Conservation (phyloP, 2,329 filamentous ascomycete species). For the Neopestalotiopsis sp. region DNA sequence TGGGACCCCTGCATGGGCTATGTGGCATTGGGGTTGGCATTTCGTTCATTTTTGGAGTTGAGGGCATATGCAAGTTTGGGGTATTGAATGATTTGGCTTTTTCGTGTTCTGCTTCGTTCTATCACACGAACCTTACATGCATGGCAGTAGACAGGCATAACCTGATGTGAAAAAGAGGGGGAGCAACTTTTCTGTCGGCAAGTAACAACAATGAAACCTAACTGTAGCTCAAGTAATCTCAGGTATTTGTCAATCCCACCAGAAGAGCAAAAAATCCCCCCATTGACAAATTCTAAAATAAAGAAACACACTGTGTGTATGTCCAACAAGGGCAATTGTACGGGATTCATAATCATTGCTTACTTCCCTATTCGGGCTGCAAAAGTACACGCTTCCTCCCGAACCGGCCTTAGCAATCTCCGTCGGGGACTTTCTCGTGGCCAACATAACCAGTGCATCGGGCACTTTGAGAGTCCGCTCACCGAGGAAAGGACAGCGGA, state of each 20-base stretch:
- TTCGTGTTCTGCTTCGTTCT: neutral
- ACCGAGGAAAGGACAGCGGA: neutral
- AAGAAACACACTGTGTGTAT: neutral
- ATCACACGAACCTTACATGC: conserved; percentile 2
- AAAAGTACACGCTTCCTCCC: neutral
- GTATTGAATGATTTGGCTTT: neutral
- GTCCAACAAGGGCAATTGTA: neutral
- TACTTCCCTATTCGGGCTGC: neutral
- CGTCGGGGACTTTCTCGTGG: neutral
- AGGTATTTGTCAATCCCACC: no score
- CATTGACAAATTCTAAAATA: no score
- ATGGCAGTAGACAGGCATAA: neutral
- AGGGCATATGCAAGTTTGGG: neutral
- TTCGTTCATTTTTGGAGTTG: neutral
- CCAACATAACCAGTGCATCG: neutral
- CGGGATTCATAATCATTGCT: neutral
- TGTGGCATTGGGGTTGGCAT: neutral
- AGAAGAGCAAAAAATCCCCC: no score
- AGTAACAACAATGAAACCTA: neutral
- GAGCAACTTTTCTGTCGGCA: neutral
- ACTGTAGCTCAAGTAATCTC: no score
- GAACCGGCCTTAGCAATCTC: conserved; percentile 2
- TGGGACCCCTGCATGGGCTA: neutral
- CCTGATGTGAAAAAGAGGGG: neutral
- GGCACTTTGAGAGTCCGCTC: neutral